Percentiles rank a stretch among this genome's conserved stretches.
Conservation (phyloP, 768 basidiomycete genomes). For the Leccinellum rugosiceps region DNA sequence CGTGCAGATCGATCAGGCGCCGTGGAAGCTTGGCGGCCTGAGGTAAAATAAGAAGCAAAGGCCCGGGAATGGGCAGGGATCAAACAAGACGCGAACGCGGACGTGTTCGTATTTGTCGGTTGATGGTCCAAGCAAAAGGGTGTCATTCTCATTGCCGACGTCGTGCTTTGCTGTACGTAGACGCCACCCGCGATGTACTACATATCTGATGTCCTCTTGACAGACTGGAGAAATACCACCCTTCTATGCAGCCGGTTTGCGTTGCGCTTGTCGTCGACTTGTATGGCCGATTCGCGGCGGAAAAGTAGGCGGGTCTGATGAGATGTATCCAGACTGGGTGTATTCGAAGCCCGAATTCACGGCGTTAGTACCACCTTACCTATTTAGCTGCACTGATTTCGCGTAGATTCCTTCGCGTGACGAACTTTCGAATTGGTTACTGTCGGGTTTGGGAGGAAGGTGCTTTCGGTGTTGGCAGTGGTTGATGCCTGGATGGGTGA, state of each 20-base stretch:
- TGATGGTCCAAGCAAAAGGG: slow-evolving; percentile 99
- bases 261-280: slow-evolving; percentile 95
- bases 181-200: slow-evolving; percentile 9
- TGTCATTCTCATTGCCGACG: slow-evolving; percentile 93
- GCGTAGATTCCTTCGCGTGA: slow-evolving; percentile 94
- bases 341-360: no score
- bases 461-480: no score
- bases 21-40: no score
- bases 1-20: no score
- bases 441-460: slow-evolving; percentile 95
- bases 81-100: slow-evolving; percentile 85
- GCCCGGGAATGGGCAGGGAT: slow-evolving; percentile 95
- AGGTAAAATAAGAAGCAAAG: slow-evolving; percentile 44
- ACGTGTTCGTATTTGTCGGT: slow-evolving; percentile 94
- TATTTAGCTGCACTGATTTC: slow-evolving; percentile 90
- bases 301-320: no score
- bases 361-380: slow-evolving; percentile 83
- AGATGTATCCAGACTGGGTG: no score
- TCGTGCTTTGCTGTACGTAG: slow-evolving; percentile 83
- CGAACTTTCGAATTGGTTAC: slow-evolving; percentile 94
- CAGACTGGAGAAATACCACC: slow-evolving; percentile 81
- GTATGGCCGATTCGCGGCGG: slow-evolving; percentile 71
- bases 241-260: slow-evolving; percentile 80
- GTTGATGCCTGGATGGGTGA: no score
- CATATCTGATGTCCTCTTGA: not conserved